These are phyloP conservation scores for Blumeriella jaapii DNA, from an alignment of 2,329 filamentous ascomycete species.

Conservation along the genomic window DNA sequence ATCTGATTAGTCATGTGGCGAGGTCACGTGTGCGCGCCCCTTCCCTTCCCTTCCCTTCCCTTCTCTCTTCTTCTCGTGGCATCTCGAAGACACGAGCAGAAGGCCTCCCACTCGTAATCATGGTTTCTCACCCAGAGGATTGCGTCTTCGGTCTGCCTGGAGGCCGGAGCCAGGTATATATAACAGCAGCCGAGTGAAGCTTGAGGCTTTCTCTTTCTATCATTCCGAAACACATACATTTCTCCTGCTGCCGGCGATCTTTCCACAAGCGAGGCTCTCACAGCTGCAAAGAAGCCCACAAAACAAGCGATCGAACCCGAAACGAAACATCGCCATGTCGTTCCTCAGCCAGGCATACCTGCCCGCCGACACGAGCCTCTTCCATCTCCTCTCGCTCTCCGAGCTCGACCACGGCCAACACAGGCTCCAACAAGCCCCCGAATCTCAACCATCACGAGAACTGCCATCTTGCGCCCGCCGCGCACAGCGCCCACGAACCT, in stretches of 20 bases:
- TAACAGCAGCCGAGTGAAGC: conserved; percentile 10
- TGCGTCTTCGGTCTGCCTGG: conserved; percentile 17
- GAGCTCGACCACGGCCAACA: conserved; percentile 50
- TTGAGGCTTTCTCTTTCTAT: conserved; percentile 9
- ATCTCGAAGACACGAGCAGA: conserved; percentile 15
- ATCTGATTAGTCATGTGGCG: conserved; percentile 26
- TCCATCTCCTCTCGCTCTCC: conserved; percentile 51
- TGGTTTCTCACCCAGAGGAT: conserved; percentile 15
- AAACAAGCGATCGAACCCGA: conserved; percentile 1
- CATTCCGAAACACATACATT: conserved; percentile 17
- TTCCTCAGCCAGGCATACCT: conserved; percentile 21
- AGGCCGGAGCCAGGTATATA: conserved; percentile 9
- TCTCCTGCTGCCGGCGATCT: conserved; percentile 6
- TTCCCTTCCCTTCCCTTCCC: conserved; percentile 1
- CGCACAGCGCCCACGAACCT: conserved; percentile 32
- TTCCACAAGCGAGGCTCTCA: too few relatives aligned
- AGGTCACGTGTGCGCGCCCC: conserved; percentile 1
- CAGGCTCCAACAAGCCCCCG: conserved; percentile 16
- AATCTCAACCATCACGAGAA: conserved; percentile 3
- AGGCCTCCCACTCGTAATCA: conserved; percentile 15
- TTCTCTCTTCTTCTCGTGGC: conserved; percentile 14
- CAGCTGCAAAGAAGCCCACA: conserved; percentile 5
- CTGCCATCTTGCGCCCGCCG: conserved; percentile 10
- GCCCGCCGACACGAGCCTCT: conserved; percentile 30
- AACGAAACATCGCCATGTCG: conserved; percentile 17